Evolutionary conservation across 768 basidiomycete genomes (phyloP), one percentile per base, ranked within the genome.

Genomic region (Mycena vitilis): DNA sequence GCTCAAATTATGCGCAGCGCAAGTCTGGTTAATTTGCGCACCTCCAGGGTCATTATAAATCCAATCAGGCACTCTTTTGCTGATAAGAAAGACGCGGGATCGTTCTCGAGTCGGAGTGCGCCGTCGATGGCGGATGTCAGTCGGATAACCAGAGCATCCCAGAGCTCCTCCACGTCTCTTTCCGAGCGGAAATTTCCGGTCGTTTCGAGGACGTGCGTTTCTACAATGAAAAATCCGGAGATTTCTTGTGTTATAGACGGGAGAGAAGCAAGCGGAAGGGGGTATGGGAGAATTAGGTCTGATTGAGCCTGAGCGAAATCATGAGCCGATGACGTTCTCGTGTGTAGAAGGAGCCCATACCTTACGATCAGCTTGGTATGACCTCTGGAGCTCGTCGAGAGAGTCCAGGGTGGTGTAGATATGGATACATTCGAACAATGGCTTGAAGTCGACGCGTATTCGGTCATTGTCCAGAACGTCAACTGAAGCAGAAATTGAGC

Each of bases 361-460:
- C 85, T 97, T 95, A 75, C 98, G 88, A 79, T 99, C 98, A n/a
- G 94, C 95, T 80, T 99, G 97, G 74, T 98, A 99, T 38, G 91
- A 96, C 60, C 86, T 88, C 63, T 95, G 95, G 12, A 99, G 85
- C 71, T 97, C 96, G 48, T 93, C 91, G 44, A 96, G 85, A n/a
- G 91, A 91, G 76, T 96, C 95, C 23, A 99, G 84, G 7, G 95
- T 89, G 64, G 92, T 89, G 79, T 99, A 97, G 68, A 98, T 98
- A 74, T 98, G 98, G 59, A 99, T 96, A 78, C 95, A 97, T 80
- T 98, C 95, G 73, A 95, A 97, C 15, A 99, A 80, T 15, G 97
- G 96, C 73, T 91, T 93, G 83, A 99, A 99, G 79, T 98, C 95
- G 54, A 99, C 93, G 55, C 86, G 85, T 37, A 98, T 83, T 70